Percentiles rank a stretch among this genome's conserved stretches.
These are phyloP conservation scores for Tetracentron sinense DNA, from an alignment of 164 flowering plant genomes.

Conservation along the genomic window DNA sequence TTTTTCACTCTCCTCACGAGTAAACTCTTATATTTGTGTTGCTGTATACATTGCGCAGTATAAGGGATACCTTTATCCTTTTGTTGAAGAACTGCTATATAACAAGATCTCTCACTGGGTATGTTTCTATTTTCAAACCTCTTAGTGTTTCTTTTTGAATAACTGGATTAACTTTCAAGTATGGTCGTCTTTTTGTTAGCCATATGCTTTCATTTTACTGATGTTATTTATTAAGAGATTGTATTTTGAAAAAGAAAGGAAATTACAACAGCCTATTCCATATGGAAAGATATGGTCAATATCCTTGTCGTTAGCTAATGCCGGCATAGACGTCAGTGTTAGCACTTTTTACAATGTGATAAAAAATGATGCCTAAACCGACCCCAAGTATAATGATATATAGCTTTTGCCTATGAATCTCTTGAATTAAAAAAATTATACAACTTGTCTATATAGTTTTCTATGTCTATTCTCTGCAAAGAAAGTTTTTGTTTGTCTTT, in stretches of 20 bases:
- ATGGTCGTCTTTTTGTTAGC: neutral
- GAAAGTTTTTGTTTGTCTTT: too few relatives aligned
- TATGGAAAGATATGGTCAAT: too few relatives aligned
- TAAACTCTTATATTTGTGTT: conserved; percentile 77
- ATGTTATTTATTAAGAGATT: neutral
- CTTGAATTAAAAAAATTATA: too few relatives aligned
- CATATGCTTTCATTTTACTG: neutral
- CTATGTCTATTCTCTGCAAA: too few relatives aligned
- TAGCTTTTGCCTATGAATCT: too few relatives aligned
- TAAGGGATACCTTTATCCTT: conserved; percentile 74
- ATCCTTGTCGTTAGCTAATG: too few relatives aligned
- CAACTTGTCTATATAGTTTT: too few relatives aligned
- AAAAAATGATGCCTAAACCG: too few relatives aligned
- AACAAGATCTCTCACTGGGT: conserved; percentile 96
- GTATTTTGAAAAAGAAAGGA: neutral
- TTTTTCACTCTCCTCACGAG: conserved; percentile 89
- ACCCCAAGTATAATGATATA: too few relatives aligned
- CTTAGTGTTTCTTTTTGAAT: neutral
- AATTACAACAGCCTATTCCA: too few relatives aligned
- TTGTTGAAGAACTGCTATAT: conserved; percentile 70
- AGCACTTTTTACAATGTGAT: too few relatives aligned
- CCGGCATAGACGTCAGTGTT: too few relatives aligned
- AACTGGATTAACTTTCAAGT: neutral
- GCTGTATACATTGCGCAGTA: conserved; percentile 79
- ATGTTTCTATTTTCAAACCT: conserved; percentile 19